phyloP scores from a whole-genome alignment of 2,329 filamentous ascomycete genomes.

The Sclerotinia subarctica region DNA sequence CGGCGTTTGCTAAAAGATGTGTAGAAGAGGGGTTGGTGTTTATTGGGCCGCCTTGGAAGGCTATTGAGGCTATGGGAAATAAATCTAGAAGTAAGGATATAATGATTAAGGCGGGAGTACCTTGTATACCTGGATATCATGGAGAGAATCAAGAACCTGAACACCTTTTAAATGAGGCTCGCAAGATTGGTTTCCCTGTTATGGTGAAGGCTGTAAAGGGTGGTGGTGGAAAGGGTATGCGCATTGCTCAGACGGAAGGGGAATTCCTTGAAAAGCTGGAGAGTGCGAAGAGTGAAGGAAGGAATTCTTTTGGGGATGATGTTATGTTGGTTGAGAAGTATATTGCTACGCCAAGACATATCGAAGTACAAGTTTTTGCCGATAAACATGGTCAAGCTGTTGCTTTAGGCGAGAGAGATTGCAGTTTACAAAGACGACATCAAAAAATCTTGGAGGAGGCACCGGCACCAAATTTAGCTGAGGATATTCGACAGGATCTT shows the following conservation, averaged over 20 bases:
- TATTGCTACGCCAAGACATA: slow-evolving; percentile 74
- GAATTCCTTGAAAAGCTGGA: slow-evolving; percentile 70
- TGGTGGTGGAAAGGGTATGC: slow-evolving; percentile 81
- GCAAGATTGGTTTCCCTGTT: slow-evolving; percentile 65
- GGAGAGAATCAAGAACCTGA: slow-evolving; percentile 72
- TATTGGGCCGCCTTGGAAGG: slow-evolving; percentile 81
- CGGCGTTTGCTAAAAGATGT: slow-evolving; percentile 82
- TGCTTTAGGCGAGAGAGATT: slow-evolving; percentile 83
- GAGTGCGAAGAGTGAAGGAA: slow-evolving; percentile 71
- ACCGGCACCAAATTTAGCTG: slow-evolving; percentile 67
- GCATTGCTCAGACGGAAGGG: slow-evolving; percentile 64
- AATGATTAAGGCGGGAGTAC: slow-evolving; percentile 91
- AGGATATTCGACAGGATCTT: slow-evolving; percentile 56
- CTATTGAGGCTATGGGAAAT: slow-evolving; percentile 87
- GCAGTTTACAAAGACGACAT: slow-evolving; percentile 80
- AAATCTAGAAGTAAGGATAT: slow-evolving; percentile 94
- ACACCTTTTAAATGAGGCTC: slow-evolving; percentile 64
- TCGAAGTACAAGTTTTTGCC: slow-evolving; percentile 89
- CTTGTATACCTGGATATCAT: slow-evolving; percentile 95
- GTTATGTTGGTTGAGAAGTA: slow-evolving; percentile 84
- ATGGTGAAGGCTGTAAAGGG: slow-evolving; percentile 77
- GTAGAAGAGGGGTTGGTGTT: slow-evolving; percentile 88
- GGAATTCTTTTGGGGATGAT: slow-evolving; percentile 77
- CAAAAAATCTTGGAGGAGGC: slow-evolving; percentile 92
- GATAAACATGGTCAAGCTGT: slow-evolving; percentile 76